Percentiles rank a stretch among this genome's conserved stretches.
Conservation (phyloP, 768 basidiomycete genomes). For the Tylopilus sp. region DNA sequence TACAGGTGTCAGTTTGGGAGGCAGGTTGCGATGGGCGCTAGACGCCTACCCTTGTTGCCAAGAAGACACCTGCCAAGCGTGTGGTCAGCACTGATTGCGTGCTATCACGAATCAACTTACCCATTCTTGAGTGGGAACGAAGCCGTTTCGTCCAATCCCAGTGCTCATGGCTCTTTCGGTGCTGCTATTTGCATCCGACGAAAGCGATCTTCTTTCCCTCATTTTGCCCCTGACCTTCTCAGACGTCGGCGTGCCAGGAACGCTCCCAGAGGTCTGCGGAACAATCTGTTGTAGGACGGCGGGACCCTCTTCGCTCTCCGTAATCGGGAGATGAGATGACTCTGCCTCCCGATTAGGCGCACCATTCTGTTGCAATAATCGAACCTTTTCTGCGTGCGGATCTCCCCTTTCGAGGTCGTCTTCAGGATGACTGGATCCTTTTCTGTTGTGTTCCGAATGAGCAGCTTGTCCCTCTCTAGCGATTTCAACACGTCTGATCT, state of each 20-base stretch:
- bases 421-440: conserved; percentile 13
- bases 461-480: conserved; percentile 66
- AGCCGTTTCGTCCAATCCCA: conserved; percentile 84
- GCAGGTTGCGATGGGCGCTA: background rate
- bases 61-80: conserved; percentile 61
- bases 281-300: conserved; percentile 34
- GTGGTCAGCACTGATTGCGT: conserved; percentile 2
- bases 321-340: conserved; percentile 13
- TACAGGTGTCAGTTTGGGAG: conserved; percentile 7
- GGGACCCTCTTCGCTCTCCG: conserved; percentile 14
- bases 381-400: conserved; percentile 55
- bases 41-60: conserved; percentile 89
- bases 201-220: conserved; percentile 63
- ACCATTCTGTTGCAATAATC: conserved; percentile 54
- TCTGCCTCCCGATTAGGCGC: conserved; percentile 22
- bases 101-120: conserved; percentile 37
- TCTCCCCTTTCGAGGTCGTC: conserved; percentile 29
- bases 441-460: conserved; percentile 25
- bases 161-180: conserved; percentile 63
- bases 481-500: conserved; percentile 71
- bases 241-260: conserved; percentile 42
- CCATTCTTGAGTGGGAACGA: conserved; percentile 97
- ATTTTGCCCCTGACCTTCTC: conserved; percentile 93
- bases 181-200: conserved; percentile 48
- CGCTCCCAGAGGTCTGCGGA: conserved; percentile 43